Base-by-base conservation (phyloP, 345 rosid species). In the Turritis glabra region DNA sequence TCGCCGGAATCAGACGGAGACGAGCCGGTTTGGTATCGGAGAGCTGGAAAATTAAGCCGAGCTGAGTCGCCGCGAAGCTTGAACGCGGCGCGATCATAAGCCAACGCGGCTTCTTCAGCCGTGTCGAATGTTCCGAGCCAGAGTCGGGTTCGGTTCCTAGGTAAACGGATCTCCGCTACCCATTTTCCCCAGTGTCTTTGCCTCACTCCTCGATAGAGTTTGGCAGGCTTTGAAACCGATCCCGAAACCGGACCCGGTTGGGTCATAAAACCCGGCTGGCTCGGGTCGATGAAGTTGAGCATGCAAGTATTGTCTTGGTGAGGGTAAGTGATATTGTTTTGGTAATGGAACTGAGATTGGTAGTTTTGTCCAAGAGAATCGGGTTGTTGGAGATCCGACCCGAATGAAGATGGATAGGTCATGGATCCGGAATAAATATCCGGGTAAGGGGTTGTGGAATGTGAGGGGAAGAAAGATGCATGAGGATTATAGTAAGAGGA, bases 51-150 rank as follows among this genome's bases (percentile, higher is more conserved):
- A 47, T 94, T 94, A 40, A 94, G 96, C 67, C 96, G 80, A 4
- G 98, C 97, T 12, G 78, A 85, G 73, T 88, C 97, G 0, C 98
- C 97, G 29, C 98, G 83, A 9, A 91, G 93, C 83, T 85, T 86
- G 69, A 82, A 94, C 19, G 98, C 98, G 0, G 98, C 98, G 25
- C 77, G 85, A 69, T 94, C 98, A 22, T 94, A 94, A 32, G 98
- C 98, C 48, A 88, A 74, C 18, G 98, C 98, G 7, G 98, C 98
- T 79, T 87, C 94, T 66, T 91, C 97, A 1, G 97, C 98, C 0
- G 98, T 88, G 75, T 94, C 97, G 40, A 88, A 94, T 27, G 98
- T 94, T 41, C 98, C 98, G 1, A 94, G 88, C 98, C 98, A 94
- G 46, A 94, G 96, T 15, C 98, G 87, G 12, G 97, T 88, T 14